Base-by-base conservation (phyloP, 1,284 basidiomycete genomes). In the Cystobasidiaceae sp. region DNA sequence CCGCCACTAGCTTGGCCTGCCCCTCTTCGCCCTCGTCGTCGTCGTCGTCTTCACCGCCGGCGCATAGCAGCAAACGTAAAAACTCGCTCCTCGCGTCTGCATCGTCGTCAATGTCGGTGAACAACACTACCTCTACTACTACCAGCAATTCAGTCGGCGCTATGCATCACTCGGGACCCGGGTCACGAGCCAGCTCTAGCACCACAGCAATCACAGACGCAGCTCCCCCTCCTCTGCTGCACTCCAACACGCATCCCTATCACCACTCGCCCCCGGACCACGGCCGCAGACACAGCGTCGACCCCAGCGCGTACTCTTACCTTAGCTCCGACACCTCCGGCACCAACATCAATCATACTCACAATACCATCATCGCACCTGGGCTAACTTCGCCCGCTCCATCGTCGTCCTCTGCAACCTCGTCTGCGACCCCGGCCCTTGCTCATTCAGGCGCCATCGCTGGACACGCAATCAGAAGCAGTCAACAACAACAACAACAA, bases 261-360 rank as follows among this genome's bases (percentile, higher is more conserved):
- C 28, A 54, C 51, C 25, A 34, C 4, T 32, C 3, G 21, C n/a
- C 3, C 30, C 37, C 54, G 54, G 54, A 28, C 11, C 27, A 25
- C 6, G 19, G 25, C 54, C 54, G 54, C 23, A 41, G 54, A 44
- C 54, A 56, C 54, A 56, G 54, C 54, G 54, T 56, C 3, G 54
- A 56, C 32, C 54, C 54, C 23, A 43, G 45, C 54, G 32, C 39
- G n/a, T n/a, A n/a, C n/a, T n/a, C n/a, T n/a, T n/a, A n/a, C n/a
- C n/a, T n/a, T n/a, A n/a, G n/a, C n/a, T n/a, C n/a, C n/a, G n/a
- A 27, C 11, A 3, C 13, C 13, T 23, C 30, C 39, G 37, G 37
- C 41, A 56, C 21, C 15, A 23, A n/a, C 33, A 56, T 23, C 28
- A 44, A 28, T 28, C 13, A 28, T 28, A 43, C 7, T 21, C 37